Evolutionary conservation across 108 stramenopile species (phyloP).

Genomic region (Pseudonitzschia delicatissima): DNA sequence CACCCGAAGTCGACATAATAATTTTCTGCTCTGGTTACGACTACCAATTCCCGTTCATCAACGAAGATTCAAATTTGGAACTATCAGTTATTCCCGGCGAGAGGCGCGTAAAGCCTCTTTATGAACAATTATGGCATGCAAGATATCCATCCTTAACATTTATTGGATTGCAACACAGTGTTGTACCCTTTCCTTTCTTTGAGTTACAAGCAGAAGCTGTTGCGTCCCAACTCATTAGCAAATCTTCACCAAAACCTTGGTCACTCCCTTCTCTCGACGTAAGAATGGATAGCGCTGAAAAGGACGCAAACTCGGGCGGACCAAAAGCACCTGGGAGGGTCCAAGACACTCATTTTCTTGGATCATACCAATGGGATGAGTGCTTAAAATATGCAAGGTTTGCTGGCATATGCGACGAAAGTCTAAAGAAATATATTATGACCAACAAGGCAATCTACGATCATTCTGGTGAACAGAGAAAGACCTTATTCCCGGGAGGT

Average conservation of each 20-base stretch:
- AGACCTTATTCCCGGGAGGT: conserved; percentile 44
- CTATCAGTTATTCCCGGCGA: conserved; percentile 53
- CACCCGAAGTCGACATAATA: conserved; percentile 56
- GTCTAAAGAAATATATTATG: conserved; percentile 38
- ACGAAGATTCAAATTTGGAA: conserved; percentile 23
- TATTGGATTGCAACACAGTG: conserved; percentile 83
- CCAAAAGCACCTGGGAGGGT: conserved; percentile 41
- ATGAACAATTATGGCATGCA: conserved; percentile 87
- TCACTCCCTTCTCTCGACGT: conserved; percentile 35
- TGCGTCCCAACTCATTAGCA: conserved; percentile 24
- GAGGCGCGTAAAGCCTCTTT: conserved; percentile 72
- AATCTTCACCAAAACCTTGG: conserved; percentile 10
- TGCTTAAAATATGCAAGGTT: conserved; percentile 62
- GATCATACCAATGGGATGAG: conserved; percentile 74
- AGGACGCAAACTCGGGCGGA: conserved; percentile 59
- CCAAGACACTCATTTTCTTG: conserved; percentile 81
- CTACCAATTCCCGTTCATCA: conserved; percentile 82
- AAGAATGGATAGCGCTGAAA: conserved; percentile 41
- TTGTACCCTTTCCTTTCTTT: conserved; percentile 88
- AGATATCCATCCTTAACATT: conserved; percentile 72
- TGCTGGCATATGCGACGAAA: conserved; percentile 48
- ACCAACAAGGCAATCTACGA: conserved; percentile 79
- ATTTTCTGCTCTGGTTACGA: conserved; percentile 90
- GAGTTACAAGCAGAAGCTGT: conserved; percentile 82
- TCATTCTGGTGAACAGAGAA: conserved; percentile 38